These are phyloP conservation scores for Agroathelia rolfsii DNA, from an alignment of 1,284 basidiomycete species.

Conservation along the genomic window DNA sequence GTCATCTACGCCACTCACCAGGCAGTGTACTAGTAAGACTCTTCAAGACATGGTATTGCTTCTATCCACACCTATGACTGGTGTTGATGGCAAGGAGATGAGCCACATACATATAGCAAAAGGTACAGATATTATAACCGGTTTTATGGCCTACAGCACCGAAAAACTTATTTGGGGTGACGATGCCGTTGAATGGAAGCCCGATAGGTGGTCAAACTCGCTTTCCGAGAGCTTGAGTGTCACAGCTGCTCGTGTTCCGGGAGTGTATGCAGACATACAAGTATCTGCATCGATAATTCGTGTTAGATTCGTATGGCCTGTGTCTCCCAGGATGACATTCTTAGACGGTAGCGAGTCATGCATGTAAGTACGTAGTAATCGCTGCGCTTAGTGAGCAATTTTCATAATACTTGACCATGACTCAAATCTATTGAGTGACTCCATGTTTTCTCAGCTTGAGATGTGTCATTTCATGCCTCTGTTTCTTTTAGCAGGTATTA, in stretches of 20 bases:
- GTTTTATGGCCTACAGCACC: neutral
- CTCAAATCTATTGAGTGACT: too few relatives aligned
- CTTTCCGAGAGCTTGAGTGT: conserved; percentile 1
- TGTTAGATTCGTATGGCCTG: neutral
- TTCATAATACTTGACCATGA: too few relatives aligned
- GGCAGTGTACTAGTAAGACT: conserved; percentile 16
- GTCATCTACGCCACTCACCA: neutral
- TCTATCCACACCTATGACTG: conserved; percentile 13
- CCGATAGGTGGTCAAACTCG: conserved; percentile 3
- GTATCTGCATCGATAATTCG: neutral
- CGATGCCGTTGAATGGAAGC: conserved; percentile 7
- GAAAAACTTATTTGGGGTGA: conserved; percentile 1
- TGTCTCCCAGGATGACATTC: conserved; percentile 5
- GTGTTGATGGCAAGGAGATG: conserved; percentile 6
- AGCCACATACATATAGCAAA: too few relatives aligned
- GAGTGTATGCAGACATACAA: conserved; percentile 3
- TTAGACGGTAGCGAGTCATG: conserved; percentile 2
- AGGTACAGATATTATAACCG: conserved; percentile 1
- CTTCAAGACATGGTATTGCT: conserved; percentile 24
- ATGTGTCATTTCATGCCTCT: conserved; percentile 4
- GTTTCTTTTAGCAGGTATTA: too few relatives aligned
- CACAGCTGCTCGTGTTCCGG: conserved; percentile 1
- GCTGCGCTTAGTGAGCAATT: conserved; percentile 5
- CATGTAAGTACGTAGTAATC: conserved; percentile 1
- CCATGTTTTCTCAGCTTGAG: conserved; percentile 5